A percentile compares a stretch with the other conserved stretches of the same genome.
phyloP scores from a whole-genome alignment of 2,329 filamentous ascomycete genomes.

The Monilinia aucupariae region DNA sequence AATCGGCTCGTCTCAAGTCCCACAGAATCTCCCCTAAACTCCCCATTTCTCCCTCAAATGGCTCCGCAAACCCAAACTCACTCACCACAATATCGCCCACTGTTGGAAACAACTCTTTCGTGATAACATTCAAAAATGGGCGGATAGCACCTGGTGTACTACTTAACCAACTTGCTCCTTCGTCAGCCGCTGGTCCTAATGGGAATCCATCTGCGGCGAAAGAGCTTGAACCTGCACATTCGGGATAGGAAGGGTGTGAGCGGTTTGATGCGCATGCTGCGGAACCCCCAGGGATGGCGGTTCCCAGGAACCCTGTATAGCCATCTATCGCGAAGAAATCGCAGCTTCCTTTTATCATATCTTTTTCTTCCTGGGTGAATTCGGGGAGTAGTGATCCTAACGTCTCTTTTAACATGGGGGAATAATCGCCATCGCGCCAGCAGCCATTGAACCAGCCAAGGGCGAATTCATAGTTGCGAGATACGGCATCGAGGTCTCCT shows the following conservation, averaged over 20 bases:
- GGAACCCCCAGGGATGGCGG: conserved; percentile 36
- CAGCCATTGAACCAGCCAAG: conserved; percentile 44
- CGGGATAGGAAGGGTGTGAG: conserved; percentile 19
- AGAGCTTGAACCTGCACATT: conserved; percentile 34
- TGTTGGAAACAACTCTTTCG: conserved; percentile 38
- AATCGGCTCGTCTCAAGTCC: conserved; percentile 73
- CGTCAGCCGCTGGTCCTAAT: conserved; percentile 41
- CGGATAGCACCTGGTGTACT: conserved; percentile 39
- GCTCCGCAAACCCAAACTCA: conserved; percentile 34
- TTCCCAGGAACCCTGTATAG: conserved; percentile 44
- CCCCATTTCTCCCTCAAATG: conserved; percentile 27
- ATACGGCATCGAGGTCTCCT: conserved; percentile 30
- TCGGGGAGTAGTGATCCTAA: conserved; percentile 40
- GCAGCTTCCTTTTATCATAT: conserved; percentile 45
- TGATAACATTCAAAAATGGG: conserved; percentile 40
- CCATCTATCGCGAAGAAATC: conserved; percentile 55
- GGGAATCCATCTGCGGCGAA: conserved; percentile 41
- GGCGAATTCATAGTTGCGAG: conserved; percentile 40
- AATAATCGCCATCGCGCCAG: conserved; percentile 47
- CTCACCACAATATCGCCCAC: conserved; percentile 33
- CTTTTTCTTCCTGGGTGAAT: conserved; percentile 45
- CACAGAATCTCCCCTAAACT: conserved; percentile 50
- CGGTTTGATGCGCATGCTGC: conserved; percentile 37
- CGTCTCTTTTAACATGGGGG: conserved; percentile 43
- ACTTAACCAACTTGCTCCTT: conserved; percentile 40